Base-by-base conservation (phyloP, 345 rosid genomes). In the Kandelia obovata region DNA sequence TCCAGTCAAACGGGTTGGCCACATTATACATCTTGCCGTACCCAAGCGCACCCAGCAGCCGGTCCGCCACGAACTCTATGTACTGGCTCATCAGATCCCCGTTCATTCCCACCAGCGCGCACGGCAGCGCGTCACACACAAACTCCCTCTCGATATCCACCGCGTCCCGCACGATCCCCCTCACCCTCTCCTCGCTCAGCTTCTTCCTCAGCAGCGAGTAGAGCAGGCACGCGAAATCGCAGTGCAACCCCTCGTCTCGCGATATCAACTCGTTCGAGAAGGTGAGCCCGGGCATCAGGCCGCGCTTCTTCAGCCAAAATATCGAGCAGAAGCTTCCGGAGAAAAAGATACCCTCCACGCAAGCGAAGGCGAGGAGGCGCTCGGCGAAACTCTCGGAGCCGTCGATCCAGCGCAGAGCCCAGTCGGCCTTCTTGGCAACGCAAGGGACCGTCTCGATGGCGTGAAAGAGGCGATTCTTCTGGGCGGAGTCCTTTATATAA, bases 331-430 rank as follows among this genome's bases (percentile, higher is more conserved):
- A 95, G 66, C 92, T 86, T 3, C 96, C 96, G 13, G 97, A 92
- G 92, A 92, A 92, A 77, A 92, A 92, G 31, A 92, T 95, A 5
- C 99, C 99, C 73, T 95, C 99, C 7, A 95, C 97, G 58, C 99
- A 95, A 6, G 99, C 96, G 28, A 95, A 95, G 0, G 91, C 99
- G 0, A 92, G 49, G 31, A 95, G 0, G 26, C 98, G 60, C 79
- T 95, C 98, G 0, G 96, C 96, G 69, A 95, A 95, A 0, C 88
- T 56, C 66, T 90, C 89, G 0, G 91, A 78, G 10, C 96, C 92
- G 4, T 87, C 88, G 79, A 95, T 87, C 99, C 99, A 95, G 1
- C 37, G 80, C 61, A 92, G 61, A 0, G 97, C 96, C 97, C 90
- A 92, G 16, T 82, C 78, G 0, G 94, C 97, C 77, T 89, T 89